phyloP scores from a whole-genome alignment of 2,329 filamentous ascomycete genomes.

The Aureobasidium namibiae region DNA sequence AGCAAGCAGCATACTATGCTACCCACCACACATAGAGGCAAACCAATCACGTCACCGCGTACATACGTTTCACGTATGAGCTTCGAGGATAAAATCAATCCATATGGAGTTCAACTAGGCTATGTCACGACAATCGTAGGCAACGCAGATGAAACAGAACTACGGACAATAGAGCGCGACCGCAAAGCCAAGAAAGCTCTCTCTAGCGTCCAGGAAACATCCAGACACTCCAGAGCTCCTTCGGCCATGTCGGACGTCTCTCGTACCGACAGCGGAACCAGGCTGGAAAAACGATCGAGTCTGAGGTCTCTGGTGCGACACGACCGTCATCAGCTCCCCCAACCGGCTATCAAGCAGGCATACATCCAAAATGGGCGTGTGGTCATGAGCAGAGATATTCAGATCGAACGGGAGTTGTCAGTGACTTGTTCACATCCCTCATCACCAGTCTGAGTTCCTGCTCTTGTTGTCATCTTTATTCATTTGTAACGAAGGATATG shows the following conservation, averaged over 20 bases:
- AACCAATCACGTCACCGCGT: neutral
- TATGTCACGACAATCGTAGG: neutral
- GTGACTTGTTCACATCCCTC: slow-evolving; percentile 20
- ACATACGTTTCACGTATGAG: slow-evolving; percentile 4
- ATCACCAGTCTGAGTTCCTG: slow-evolving; percentile 15
- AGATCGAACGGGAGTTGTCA: neutral
- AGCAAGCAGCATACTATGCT: neutral
- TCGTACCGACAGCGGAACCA: neutral
- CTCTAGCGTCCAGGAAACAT: neutral
- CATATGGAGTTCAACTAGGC: neutral
- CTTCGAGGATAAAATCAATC: neutral
- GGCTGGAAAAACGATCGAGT: neutral
- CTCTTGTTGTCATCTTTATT: neutral
- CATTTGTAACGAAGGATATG: slow-evolving; percentile 9
- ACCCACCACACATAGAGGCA: neutral
- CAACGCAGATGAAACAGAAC: neutral
- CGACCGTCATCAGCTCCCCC: neutral
- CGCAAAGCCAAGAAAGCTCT: neutral
- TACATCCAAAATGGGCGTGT: neutral
- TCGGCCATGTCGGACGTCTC: neutral
- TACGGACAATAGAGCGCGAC: neutral
- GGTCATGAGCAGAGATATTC: neutral
- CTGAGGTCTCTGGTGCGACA: neutral
- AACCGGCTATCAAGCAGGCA: neutral
- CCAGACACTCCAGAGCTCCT: neutral